Evolutionary conservation across 2,329 filamentous ascomycete species (phyloP).

Genomic region (Arthrobotrys musiformis): DNA sequence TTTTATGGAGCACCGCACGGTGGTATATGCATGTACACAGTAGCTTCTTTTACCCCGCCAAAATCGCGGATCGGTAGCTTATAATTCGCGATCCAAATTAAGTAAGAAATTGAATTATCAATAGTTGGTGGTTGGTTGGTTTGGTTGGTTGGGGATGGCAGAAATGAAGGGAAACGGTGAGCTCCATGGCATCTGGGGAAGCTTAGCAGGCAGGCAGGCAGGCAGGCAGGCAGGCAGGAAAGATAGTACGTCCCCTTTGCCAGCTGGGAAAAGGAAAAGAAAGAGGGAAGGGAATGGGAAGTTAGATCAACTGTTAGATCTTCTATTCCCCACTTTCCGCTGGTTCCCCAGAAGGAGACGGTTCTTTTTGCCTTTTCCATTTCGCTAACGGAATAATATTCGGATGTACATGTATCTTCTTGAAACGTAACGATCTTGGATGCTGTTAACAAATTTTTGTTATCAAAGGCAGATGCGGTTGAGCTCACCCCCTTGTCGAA

Average conservation of each 20-base stretch:
- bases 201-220: constrained; percentile 3
- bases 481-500: constrained; percentile 9
- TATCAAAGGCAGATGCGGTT: constrained; percentile 9
- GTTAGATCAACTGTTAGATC: background rate
- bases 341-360: constrained; percentile 3
- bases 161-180: background rate
- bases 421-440: constrained; percentile 1
- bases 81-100: background rate
- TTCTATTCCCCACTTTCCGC: constrained; percentile 3
- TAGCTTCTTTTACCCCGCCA: constrained; percentile 7
- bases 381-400: constrained; percentile 15
- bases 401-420: constrained; percentile 2
- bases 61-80: constrained; percentile 6
- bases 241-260: background rate
- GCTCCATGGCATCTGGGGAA: background rate
- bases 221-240: background rate
- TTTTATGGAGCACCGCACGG: background rate
- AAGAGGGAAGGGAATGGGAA: background rate
- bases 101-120: background rate
- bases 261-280: background rate
- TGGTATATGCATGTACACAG: background rate
- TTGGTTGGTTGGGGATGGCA: constrained; percentile 1
- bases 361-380: background rate
- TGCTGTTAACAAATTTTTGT: background rate
- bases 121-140: constrained; percentile 11